Base-by-base conservation (phyloP, 2,329 filamentous ascomycete genomes). In the Emergomyces pasteurianus region DNA sequence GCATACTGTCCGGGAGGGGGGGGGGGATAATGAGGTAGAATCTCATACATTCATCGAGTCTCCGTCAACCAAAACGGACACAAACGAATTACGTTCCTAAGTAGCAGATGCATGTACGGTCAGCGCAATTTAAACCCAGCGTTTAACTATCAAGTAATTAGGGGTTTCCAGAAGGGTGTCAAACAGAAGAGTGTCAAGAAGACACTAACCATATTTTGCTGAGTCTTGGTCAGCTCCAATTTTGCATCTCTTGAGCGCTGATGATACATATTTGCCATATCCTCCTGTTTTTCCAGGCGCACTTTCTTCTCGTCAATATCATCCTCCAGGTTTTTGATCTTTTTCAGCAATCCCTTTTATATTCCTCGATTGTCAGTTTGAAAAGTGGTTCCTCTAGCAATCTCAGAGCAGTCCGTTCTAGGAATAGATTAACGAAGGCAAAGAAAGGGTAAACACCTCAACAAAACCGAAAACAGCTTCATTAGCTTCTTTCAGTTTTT, bases 51-150 rank as follows among this genome's bases (percentile, higher is more conserved):
- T 68, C 72, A 75, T 75, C 59, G 69, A 70, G 60, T 76, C 74
- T 3, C 74, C 74, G 63, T 76, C 74, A 60, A 76, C 68, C 18
- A 77, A 60, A 49, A 75, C 72, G 10, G 68, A 70, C 59, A 69
- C 70, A 65, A 70, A 75, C 28, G 42, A 43, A 58, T 50, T 58
- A 58, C 56, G 43, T 49, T 47, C 56, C 56, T 58, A 49, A 18
- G 14, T 54, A 54, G 38, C 52, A 58, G 34, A 58, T 28, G 23
- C 36, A 10, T 12, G 6, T 57, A 42, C 23, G 31, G 54, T 57
- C 31, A 57, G 54, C 40, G 38, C 10, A n/a, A 43, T 26, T 26
- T n/a, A 23, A 26, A 42, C 16, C 38, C 16, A 26, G 21, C 9
- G 46, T 28, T 56, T 26, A 36, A 31, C 12, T 42, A 18, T 10